Evolutionary conservation across 371 early-diverging fungal genomes (phyloP).

Genomic region (Capillidium heterosporum): DNA sequence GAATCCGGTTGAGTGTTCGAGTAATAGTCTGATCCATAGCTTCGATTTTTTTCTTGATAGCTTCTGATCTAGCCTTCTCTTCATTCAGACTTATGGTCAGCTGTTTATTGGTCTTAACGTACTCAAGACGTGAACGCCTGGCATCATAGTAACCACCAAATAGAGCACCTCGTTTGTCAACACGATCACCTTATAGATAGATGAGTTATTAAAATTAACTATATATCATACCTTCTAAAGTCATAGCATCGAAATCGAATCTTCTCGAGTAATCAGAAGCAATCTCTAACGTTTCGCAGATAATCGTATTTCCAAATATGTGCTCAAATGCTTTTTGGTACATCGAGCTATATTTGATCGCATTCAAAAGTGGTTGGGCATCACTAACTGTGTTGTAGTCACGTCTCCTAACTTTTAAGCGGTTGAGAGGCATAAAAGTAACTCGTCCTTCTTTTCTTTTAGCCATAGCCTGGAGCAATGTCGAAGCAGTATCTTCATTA

Average conservation of each 20-base stretch:
- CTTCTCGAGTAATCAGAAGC: constrained; percentile 60
- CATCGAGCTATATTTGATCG: constrained; percentile 43
- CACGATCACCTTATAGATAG: constrained; percentile 48
- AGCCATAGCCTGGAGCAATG: constrained; percentile 53
- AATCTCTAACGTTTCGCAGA: constrained; percentile 75
- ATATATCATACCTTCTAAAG: constrained; percentile 49
- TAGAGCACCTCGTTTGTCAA: constrained; percentile 83
- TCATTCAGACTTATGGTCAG: constrained; percentile 21
- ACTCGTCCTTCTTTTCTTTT: constrained; percentile 64
- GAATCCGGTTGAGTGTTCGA: constrained; percentile 23
- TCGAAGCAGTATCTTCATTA: constrained; percentile 73
- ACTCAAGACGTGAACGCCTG: constrained; percentile 54
- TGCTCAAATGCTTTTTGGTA: constrained; percentile 61
- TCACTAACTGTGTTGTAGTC: constrained; percentile 56
- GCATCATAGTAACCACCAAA: constrained; percentile 80
- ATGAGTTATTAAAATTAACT: neutral
- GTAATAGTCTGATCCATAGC: constrained; percentile 55
- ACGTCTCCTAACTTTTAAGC: constrained; percentile 34
- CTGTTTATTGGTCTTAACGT: constrained; percentile 26
- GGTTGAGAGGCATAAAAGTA: constrained; percentile 94
- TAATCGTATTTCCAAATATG: constrained; percentile 75
- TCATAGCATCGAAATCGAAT: constrained; percentile 65
- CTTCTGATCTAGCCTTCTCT: constrained; percentile 21
- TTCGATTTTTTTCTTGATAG: constrained; percentile 25
- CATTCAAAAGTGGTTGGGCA: constrained; percentile 64